phyloP scores from a whole-genome alignment of 192 early-diverging fungal genomes.

The Coemansia guatemalensis region DNA sequence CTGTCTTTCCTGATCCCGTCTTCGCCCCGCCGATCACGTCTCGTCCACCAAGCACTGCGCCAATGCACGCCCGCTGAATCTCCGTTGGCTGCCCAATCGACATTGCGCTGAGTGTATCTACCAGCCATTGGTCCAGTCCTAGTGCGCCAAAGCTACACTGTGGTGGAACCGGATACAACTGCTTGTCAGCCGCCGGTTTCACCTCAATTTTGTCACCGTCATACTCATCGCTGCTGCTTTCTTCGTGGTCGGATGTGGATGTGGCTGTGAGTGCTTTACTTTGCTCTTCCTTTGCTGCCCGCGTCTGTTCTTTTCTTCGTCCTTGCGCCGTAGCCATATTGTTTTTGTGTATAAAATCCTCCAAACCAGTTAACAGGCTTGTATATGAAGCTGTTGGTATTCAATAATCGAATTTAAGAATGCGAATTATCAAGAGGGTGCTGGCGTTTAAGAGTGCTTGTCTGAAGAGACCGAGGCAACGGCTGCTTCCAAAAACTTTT shows the following conservation, averaged over 20 bases:
- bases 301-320: not conserved
- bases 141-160: slow-evolving; percentile 66
- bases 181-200: slow-evolving; percentile 6
- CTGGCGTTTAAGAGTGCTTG: too few relatives aligned
- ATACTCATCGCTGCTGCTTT: slow-evolving; percentile 31
- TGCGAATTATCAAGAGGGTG: not conserved
- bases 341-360: not conserved
- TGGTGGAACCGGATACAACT: slow-evolving; percentile 25
- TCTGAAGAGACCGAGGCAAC: too few relatives aligned
- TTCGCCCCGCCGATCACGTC: slow-evolving; percentile 94
- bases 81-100: slow-evolving; percentile 86
- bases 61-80: slow-evolving; percentile 90
- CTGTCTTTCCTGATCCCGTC: slow-evolving; percentile 97
- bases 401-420: not conserved
- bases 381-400: not conserved
- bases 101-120: slow-evolving; percentile 72
- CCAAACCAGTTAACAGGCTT: not conserved
- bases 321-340: not conserved
- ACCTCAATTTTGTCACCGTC: slow-evolving; percentile 48
- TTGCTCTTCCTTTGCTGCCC: not conserved
- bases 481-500: not conserved
- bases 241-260: slow-evolving; percentile 15
- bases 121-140: slow-evolving; percentile 81
- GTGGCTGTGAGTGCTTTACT: not conserved
- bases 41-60: slow-evolving; percentile 67